Base-by-base conservation (phyloP, 768 basidiomycete genomes). In the Suillus tomentosus region DNA sequence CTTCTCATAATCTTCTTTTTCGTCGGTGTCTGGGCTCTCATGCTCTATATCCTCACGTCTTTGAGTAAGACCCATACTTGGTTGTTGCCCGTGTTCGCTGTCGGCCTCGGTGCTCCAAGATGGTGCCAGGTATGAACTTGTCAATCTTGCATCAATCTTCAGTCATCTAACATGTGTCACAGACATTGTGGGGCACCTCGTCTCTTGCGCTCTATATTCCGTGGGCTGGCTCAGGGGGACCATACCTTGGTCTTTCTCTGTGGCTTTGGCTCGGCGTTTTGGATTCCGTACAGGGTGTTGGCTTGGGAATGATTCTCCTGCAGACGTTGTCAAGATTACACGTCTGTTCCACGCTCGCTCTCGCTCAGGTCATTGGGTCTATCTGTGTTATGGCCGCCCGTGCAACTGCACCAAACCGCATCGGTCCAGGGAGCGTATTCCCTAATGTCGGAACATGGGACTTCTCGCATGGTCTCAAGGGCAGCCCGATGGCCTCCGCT, bases 201-300 rank as follows among this genome's bases (percentile, higher is more conserved):
- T 95, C 94, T 39, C 84, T 97, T 51, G 95, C 93, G 5, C 78
- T 95, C 19, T 97, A 96, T 73, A 90, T 97, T 64, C 94, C 95
- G 5, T 97, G 95, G 95, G 95, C 91, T 3, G 94, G 95, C 13
- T 73, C 72, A 14, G 87, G 83, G 5, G 95, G 95, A 19, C 93
- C 95, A 22, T 97, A 96, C 73, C 86, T 96, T 62, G 94, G 94
- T 48, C 85, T 94, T 36, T 91, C 90, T 34, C 79, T 97, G 39
- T 97, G 95, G 95, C 81, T 97, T 50, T 97, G 95, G 95, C 84
- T 97, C 11, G 95, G 95, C 71, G 95, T 97, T 53, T 81, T 97
- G 48, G 95, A 95, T 74, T 94, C 95, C 36, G 82, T 97, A 45
- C 95, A 97, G 74, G 95, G 95, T 76, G 95, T 96, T 45, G 95